Evolutionary conservation across 108 stramenopile species (phyloP).

Genomic region (Chaetoceros tenuissimus): DNA sequence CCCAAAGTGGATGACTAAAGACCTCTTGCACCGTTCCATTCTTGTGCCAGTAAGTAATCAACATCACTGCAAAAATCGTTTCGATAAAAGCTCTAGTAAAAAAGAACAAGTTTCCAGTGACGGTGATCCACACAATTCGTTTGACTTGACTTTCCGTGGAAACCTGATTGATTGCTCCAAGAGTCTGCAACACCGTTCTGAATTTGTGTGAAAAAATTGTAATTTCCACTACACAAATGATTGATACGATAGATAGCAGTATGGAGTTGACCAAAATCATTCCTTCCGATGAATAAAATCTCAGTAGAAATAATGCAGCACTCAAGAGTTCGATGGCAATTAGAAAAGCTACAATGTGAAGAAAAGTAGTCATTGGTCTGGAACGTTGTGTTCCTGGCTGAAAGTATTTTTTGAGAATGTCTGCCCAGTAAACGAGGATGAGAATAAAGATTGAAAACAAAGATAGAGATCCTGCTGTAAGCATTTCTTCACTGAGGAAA

Average conservation of each 20-base stretch:
- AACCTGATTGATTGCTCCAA: conserved; percentile 94
- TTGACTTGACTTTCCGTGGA: conserved; percentile 90
- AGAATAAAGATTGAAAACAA: conserved; percentile 94
- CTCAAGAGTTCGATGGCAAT: conserved; percentile 62
- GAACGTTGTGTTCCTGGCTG: conserved; percentile 75
- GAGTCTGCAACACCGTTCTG: conserved; percentile 86
- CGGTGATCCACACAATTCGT: conserved; percentile 92
- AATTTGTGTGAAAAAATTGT: conserved; percentile 90
- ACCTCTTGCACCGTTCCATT: conserved; percentile 63
- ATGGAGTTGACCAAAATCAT: conserved; percentile 89
- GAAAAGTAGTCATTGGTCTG: conserved; percentile 86
- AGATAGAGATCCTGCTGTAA: conserved; percentile 79
- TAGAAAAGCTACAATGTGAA: conserved; percentile 58
- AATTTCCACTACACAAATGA: conserved; percentile 87
- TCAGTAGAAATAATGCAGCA: conserved; percentile 62
- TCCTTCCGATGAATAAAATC: conserved; percentile 84
- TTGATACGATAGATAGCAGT: conserved; percentile 69
- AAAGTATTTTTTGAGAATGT: conserved; percentile 93
- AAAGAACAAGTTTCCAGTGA: conserved; percentile 93
- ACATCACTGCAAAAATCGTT: conserved; percentile 51
- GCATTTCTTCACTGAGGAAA: conserved; percentile 63
- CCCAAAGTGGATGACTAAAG: conserved; percentile 80
- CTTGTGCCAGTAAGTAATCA: conserved; percentile 71
- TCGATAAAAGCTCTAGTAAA: conserved; percentile 85
- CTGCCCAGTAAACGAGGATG: conserved; percentile 95